Evolutionary conservation across 192 early-diverging fungal species (phyloP).

Genomic region (Coemansia sp.): DNA sequence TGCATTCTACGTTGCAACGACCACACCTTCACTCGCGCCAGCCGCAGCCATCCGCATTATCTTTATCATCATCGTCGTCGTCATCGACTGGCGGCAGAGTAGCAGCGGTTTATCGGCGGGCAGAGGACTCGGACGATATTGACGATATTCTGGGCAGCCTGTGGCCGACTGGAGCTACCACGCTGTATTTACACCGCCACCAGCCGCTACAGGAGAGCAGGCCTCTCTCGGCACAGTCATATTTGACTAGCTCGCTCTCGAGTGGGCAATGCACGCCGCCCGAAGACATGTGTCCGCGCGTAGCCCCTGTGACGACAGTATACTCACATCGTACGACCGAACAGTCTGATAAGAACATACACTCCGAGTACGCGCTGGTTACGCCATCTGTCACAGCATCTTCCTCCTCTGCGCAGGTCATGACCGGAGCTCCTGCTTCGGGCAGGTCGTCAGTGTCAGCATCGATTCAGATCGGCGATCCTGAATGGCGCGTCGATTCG

Average conservation of each 20-base stretch:
- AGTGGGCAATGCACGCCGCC: slow-evolving; percentile 41
- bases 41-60: slow-evolving; percentile 13
- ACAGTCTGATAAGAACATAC: background rate
- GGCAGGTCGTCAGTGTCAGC: slow-evolving; percentile 26
- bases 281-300: slow-evolving; percentile 19
- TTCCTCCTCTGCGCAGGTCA: background rate
- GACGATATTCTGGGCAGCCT: slow-evolving; percentile 55
- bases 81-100: slow-evolving; percentile 5
- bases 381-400: slow-evolving; percentile 10
- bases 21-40: slow-evolving; percentile 14
- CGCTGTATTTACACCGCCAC: slow-evolving; percentile 17
- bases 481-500: slow-evolving; percentile 57
- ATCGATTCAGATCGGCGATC: slow-evolving; percentile 57
- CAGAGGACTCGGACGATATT: slow-evolving; percentile 48
- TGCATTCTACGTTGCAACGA: slow-evolving; percentile 45
- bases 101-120: slow-evolving; percentile 7
- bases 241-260: slow-evolving; percentile 1
- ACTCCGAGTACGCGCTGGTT: slow-evolving; percentile 19
- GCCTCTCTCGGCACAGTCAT: slow-evolving; percentile 17
- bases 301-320: background rate
- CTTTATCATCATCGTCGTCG: background rate
- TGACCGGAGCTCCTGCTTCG: slow-evolving; percentile 12
- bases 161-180: slow-evolving; percentile 40
- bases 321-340: background rate
- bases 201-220: slow-evolving; percentile 13